phyloP scores from a whole-genome alignment of 2,329 filamentous ascomycete species.

The Helminthosporium solani region DNA sequence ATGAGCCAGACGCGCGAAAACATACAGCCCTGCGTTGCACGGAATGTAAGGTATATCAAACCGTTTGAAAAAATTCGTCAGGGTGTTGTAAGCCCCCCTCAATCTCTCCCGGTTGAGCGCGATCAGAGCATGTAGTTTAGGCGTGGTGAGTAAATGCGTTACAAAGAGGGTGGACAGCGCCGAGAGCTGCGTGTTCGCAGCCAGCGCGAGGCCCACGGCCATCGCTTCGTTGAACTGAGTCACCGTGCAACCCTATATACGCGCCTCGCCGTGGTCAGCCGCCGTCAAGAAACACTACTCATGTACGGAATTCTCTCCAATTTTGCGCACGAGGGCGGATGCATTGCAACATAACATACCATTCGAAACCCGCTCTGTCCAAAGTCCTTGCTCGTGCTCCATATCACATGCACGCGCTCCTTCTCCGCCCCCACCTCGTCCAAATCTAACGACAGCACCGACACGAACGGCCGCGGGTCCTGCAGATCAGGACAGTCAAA shows the following conservation, averaged over 20 bases:
- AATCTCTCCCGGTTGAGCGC: constrained; percentile 23
- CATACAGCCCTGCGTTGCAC: constrained; percentile 22
- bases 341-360: too few species aligned
- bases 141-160: constrained; percentile 22
- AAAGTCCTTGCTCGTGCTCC: constrained; percentile 39
- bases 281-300: too few species aligned
- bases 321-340: too few species aligned
- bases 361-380: constrained; percentile 36
- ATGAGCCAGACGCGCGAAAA: constrained; percentile 22
- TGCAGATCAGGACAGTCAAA: constrained; percentile 21
- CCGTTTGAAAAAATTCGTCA: constrained; percentile 25
- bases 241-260: constrained; percentile 15
- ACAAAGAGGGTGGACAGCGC: constrained; percentile 19
- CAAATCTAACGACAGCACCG: constrained; percentile 23
- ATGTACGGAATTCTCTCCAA: too few species aligned
- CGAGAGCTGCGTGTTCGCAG: constrained; percentile 21
- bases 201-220: constrained; percentile 13
- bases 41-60: constrained; percentile 24
- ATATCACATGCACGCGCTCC: constrained; percentile 33
- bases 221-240: constrained; percentile 24
- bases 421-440: constrained; percentile 10
- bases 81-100: constrained; percentile 18
- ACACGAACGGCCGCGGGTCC: constrained; percentile 18
- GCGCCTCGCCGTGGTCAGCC: not conserved
- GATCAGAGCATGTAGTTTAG: constrained; percentile 20